Base-by-base conservation (phyloP, 2,329 filamentous ascomycete genomes). In the Elsinoe arachidis region DNA sequence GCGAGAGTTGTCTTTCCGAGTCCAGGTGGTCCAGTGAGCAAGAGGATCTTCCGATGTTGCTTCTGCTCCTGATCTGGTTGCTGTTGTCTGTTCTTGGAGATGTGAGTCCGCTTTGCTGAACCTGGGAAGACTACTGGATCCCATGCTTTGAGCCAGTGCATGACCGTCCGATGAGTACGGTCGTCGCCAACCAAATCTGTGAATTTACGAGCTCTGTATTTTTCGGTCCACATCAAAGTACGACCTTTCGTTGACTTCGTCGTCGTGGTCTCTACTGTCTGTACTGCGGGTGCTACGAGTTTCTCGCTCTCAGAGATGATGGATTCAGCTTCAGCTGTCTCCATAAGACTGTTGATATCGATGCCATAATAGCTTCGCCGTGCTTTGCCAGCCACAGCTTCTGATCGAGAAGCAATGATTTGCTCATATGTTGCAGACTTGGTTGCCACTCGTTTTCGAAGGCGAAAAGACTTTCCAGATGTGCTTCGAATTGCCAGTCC, bases 1-100 rank as follows among this genome's bases (percentile, higher is more conserved):
- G 93, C 93, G 49, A 99, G 72, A 0, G 93, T 99, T 0, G 93
- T 99, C 75, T 99, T 99, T 26, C 93, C 93, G 10, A 99, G 76
- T 1, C 93, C 93, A 0, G 93, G 93, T 0, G 93, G 90, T 0
- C 93, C 95, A 0, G 92, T 91, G 14, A 99, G 76, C 66, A 99
- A 80, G 10, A 99, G 73, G 6, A 99, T 90, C 70, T 96, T 97
- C 60, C 86, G 81, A 68, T 95, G 90, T 30, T 83, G 79, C 37
- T 49, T 56, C 62, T 84, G 87, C 69, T 95, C 88, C 56, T 88
- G 85, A 15, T 75, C 72, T 2, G 74, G 69, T 15, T 63, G 77
- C 65, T 59, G 71, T 51, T 73, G 74, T 39, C 73, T 72, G 74
- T 52, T 70, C 73, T 58, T 78, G 78, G 67, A 39, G 69, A 64